Percentiles rank a stretch among this genome's conserved stretches.
phyloP scores from a whole-genome alignment of 208 protist genomes.

The Trypanosoma platydactyli region DNA sequence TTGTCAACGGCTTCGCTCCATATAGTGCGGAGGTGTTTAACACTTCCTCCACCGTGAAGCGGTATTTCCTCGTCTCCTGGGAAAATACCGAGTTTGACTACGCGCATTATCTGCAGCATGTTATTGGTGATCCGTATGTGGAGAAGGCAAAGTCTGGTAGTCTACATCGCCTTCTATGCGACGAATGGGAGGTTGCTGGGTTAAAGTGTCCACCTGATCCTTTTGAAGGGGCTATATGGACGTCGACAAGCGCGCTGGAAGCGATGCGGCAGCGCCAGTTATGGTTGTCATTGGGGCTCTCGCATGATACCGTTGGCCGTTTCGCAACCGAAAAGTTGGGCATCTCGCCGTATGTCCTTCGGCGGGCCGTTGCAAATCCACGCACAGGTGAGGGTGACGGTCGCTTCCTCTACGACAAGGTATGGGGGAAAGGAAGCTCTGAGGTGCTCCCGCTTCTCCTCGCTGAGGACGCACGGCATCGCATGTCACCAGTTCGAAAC shows the following conservation, averaged over 20 bases:
- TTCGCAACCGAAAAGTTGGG: slow-evolving; percentile 29
- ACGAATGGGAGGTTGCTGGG: slow-evolving; percentile 31
- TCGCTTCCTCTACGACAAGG: slow-evolving; percentile 26
- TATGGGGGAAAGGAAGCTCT: slow-evolving; percentile 13
- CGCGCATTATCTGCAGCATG: slow-evolving; percentile 18
- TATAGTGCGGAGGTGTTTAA: slow-evolving; percentile 44
- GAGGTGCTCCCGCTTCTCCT: slow-evolving; percentile 26
- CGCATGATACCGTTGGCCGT: slow-evolving; percentile 33
- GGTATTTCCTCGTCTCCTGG: slow-evolving; percentile 53
- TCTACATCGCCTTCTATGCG: slow-evolving; percentile 26
- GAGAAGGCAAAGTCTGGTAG: slow-evolving; percentile 26
- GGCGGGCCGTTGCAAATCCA: slow-evolving; percentile 23
- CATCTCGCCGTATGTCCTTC: slow-evolving; percentile 28
- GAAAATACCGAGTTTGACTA: slow-evolving; percentile 19
- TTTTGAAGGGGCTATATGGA: slow-evolving; percentile 54
- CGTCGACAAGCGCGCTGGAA: slow-evolving; percentile 65
- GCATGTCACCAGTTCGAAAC: slow-evolving; percentile 33
- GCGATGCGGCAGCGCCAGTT: slow-evolving; percentile 68
- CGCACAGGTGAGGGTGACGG: slow-evolving; percentile 21
- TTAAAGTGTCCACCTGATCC: slow-evolving; percentile 29
- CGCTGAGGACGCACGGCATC: slow-evolving; percentile 21
- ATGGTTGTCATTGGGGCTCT: slow-evolving; percentile 43
- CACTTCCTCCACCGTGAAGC: slow-evolving; percentile 32
- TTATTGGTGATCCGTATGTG: slow-evolving; percentile 44
- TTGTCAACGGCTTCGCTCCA: slow-evolving; percentile 63